Conservation (phyloP, 1,284 basidiomycete genomes). For the Sutorius eximius region DNA sequence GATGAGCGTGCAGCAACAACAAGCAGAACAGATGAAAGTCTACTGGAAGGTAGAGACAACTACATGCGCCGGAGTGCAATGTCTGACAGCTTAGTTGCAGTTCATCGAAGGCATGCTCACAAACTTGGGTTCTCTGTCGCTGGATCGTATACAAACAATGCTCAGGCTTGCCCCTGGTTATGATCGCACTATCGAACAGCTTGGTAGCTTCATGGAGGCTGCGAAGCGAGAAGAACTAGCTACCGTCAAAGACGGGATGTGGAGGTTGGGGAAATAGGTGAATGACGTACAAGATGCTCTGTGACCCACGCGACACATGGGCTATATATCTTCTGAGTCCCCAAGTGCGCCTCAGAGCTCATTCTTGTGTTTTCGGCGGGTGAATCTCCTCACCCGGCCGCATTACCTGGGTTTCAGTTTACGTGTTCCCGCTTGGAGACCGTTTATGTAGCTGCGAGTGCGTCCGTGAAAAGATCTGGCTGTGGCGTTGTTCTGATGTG, state of each 20-base stretch:
- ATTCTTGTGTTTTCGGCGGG: neutral
- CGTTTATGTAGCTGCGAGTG: neutral
- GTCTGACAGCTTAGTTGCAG: conserved; percentile 36
- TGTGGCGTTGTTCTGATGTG: neutral
- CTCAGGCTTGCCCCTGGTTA: conserved; percentile 79
- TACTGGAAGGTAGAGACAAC: conserved; percentile 74
- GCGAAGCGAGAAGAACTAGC: conserved; percentile 76
- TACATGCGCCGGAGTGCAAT: neutral
- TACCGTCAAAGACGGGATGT: conserved; percentile 68
- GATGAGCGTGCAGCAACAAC: conserved; percentile 66
- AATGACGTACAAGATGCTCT: neutral
- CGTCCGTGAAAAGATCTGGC: neutral
- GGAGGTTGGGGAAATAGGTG: conserved; percentile 53
- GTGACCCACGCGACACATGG: neutral
- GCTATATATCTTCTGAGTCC: neutral
- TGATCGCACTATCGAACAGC: conserved; percentile 73
- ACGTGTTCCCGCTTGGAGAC: neutral
- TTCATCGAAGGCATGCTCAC: conserved; percentile 85
- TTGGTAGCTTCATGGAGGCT: conserved; percentile 75
- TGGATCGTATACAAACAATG: conserved; percentile 82
- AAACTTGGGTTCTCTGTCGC: conserved; percentile 70
- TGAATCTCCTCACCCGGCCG: neutral
- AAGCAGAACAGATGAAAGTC: conserved; percentile 80
- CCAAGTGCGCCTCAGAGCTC: neutral
- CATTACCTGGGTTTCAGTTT: neutral